Percentiles rank a stretch among this genome's conserved stretches.
phyloP scores from a whole-genome alignment of 345 rosid genomes.

The Lumnitzera racemosa region DNA sequence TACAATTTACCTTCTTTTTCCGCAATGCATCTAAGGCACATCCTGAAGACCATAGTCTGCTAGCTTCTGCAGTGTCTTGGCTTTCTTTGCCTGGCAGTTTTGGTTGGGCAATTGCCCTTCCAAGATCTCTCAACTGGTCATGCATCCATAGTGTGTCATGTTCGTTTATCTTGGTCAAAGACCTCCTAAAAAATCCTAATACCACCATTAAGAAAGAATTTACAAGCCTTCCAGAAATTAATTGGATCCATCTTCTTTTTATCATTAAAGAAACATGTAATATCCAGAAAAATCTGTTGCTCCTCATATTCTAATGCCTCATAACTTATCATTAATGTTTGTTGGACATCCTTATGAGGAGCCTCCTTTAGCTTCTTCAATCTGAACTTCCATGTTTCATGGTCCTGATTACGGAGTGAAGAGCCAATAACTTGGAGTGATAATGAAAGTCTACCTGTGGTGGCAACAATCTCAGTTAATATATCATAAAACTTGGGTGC shows the following conservation, averaged over 20 bases:
- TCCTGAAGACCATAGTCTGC: too few relatives aligned
- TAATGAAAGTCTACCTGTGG: too few relatives aligned
- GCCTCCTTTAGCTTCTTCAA: neutral
- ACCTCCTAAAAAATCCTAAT: neutral
- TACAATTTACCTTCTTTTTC: too few relatives aligned
- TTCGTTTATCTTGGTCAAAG: neutral
- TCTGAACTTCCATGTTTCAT: neutral
- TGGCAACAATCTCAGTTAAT: too few relatives aligned
- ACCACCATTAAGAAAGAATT: too few relatives aligned
- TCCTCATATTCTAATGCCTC: neutral
- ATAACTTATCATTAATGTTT: neutral
- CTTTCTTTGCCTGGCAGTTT: too few relatives aligned
- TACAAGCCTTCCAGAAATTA: constrained; percentile 3
- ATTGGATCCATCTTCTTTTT: neutral
- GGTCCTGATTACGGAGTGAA: neutral
- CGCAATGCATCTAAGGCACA: too few relatives aligned
- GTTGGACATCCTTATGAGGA: neutral
- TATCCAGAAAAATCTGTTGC: neutral
- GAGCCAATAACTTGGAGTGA: neutral
- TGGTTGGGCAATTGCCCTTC: too few relatives aligned
- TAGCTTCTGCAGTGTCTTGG: too few relatives aligned
- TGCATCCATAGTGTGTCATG: constrained; percentile 1
- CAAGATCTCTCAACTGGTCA: too few relatives aligned
- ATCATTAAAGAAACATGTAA: neutral
- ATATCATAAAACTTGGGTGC: too few relatives aligned